A percentile compares a stretch with the other conserved stretches of the same genome.
phyloP scores from a whole-genome alignment of 225 moss, liverwort and hornwort species.

The Thuidium tamariscinum region DNA sequence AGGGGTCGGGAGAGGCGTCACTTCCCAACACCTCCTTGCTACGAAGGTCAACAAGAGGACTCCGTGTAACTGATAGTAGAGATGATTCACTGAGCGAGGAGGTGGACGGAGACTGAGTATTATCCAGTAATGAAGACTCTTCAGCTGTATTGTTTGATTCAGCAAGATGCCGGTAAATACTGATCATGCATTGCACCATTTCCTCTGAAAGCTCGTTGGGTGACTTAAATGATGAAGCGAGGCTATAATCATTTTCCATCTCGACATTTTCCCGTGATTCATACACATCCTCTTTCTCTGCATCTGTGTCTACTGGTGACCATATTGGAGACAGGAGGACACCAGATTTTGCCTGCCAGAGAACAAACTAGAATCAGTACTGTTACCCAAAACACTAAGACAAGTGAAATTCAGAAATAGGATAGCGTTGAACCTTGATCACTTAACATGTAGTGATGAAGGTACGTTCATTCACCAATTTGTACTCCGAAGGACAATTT shows the following conservation, averaged over 20 bases:
- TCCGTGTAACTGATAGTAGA: constrained; percentile 50
- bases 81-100: constrained; percentile 62
- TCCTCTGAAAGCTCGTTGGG: constrained; percentile 82
- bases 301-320: constrained; percentile 23
- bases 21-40: constrained; percentile 65
- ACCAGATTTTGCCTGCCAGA: constrained; percentile 23
- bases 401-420: neutral
- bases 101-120: constrained; percentile 40
- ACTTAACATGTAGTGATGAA: neutral
- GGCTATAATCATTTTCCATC: constrained; percentile 7
- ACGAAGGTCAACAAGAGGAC: constrained; percentile 74
- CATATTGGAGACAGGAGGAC: constrained; percentile 25
- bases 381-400: neutral
- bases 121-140: constrained; percentile 18
- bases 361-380: neutral
- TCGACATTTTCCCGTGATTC: constrained; percentile 15
- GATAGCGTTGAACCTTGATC: neutral
- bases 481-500: neutral
- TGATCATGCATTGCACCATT: constrained; percentile 73
- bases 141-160: constrained; percentile 12
- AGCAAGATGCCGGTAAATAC: constrained; percentile 73
- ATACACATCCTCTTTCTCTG: constrained; percentile 11
- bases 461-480: neutral
- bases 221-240: constrained; percentile 12
- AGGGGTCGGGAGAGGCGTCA: constrained; percentile 64